phyloP scores from a whole-genome alignment of 1,284 basidiomycete species.

The Takashimella koratensis region DNA sequence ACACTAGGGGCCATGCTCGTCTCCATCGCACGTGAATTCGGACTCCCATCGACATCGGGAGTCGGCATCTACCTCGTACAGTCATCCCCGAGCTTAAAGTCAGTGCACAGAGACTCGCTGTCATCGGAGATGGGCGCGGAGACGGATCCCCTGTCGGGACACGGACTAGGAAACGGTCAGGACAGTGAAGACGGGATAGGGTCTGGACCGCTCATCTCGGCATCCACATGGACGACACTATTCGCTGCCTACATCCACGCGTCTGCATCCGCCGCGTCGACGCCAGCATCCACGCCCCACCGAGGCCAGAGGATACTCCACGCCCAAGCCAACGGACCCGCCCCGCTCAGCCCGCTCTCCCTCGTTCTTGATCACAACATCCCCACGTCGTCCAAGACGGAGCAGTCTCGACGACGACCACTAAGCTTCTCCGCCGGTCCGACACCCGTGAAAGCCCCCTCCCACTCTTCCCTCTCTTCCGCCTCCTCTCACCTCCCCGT shows the following conservation, averaged over 20 bases:
- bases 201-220: conserved; percentile 34
- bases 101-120: neutral
- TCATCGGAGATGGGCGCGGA: neutral
- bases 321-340: conserved; percentile 2
- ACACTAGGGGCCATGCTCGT: conserved; percentile 45
- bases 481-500: conserved; percentile 16
- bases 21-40: conserved; percentile 45
- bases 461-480: conserved; percentile 11
- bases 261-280: neutral
- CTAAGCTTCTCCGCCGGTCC: neutral
- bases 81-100: neutral
- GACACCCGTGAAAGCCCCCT: neutral
- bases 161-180: no score
- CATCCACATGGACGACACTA: conserved; percentile 35
- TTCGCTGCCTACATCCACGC: conserved; percentile 22
- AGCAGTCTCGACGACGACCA: neutral
- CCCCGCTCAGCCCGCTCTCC: conserved; percentile 22
- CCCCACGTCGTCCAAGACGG: no score
- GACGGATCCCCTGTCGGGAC: neutral
- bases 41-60: conserved; percentile 40
- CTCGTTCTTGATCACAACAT: no score
- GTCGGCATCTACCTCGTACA: conserved; percentile 39
- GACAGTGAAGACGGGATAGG: conserved; percentile 17
- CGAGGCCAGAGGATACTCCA: neutral
- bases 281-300: conserved; percentile 6